Evolutionary conservation across 768 basidiomycete species (phyloP).

Genomic region (Lyophyllum decastes): DNA sequence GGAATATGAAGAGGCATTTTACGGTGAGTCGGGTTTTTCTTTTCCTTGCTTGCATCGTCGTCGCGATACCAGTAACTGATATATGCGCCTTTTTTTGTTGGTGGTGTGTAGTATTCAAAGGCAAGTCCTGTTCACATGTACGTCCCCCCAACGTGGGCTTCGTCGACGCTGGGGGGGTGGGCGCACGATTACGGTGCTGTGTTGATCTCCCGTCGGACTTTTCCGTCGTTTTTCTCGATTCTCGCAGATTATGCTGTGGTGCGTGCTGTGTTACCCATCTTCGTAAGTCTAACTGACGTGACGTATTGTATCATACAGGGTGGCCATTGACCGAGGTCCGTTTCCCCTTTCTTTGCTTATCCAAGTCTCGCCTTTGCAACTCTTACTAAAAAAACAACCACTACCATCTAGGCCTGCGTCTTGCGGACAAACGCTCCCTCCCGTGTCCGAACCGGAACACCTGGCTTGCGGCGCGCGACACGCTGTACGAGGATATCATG

Average conservation of each 20-base stretch:
- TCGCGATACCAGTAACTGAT: too few relatives aligned
- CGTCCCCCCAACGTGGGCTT: too few relatives aligned
- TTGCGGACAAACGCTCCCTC: conserved; percentile 93
- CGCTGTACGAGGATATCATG: conserved; percentile 93
- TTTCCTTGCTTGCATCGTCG: neutral
- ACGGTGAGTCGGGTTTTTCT: conserved; percentile 58
- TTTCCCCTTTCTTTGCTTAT: neutral
- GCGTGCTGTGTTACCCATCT: conserved; percentile 1
- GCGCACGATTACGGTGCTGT: too few relatives aligned
- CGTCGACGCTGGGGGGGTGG: too few relatives aligned
- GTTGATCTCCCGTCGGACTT: too few relatives aligned
- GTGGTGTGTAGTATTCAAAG: conserved; percentile 68
- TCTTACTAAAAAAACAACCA: too few relatives aligned
- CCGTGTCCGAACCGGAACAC: conserved; percentile 73
- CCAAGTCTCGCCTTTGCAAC: neutral
- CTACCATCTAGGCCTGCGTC: conserved; percentile 83
- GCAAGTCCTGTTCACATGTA: conserved; percentile 42
- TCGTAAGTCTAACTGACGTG: neutral
- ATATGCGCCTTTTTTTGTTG: neutral
- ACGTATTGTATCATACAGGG: conserved; percentile 62
- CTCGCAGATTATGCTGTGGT: conserved; percentile 87
- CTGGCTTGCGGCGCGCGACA: conserved; percentile 79
- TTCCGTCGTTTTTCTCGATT: neutral
- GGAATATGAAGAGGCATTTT: conserved; percentile 82
- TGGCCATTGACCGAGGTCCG: conserved; percentile 87